Conservation (phyloP, 306 rosid genomes). For the Erythrophleum fordii region DNA sequence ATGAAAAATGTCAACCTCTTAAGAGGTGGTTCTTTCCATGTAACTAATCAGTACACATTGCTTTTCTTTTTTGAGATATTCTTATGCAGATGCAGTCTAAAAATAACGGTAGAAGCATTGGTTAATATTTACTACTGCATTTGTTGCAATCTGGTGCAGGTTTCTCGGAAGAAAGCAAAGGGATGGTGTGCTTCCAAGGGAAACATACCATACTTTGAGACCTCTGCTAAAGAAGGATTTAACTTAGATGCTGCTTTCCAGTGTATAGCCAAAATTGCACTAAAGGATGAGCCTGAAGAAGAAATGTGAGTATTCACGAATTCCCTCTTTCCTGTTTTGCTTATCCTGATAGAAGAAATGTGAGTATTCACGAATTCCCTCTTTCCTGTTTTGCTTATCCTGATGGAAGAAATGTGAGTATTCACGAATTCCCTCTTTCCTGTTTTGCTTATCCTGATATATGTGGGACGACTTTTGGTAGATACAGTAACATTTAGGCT, state of each 20-base stretch:
- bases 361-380: too few relatives aligned
- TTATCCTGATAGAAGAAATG: too few relatives aligned
- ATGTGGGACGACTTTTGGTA: neutral
- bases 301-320: conserved; percentile 70
- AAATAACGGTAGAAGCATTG: neutral
- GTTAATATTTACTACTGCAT: conserved; percentile 2
- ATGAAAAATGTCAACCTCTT: too few relatives aligned
- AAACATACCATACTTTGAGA: conserved; percentile 95
- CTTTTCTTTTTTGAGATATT: too few relatives aligned
- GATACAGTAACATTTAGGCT: too few relatives aligned
- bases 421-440: neutral
- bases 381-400: too few relatives aligned
- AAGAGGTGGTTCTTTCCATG: too few relatives aligned
- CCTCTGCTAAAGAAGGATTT: conserved; percentile 99
- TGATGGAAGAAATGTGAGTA: conserved; percentile 92
- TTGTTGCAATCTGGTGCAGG: conserved; percentile 52
- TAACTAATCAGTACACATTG: too few relatives aligned
- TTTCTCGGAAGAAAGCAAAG: conserved; percentile 99
- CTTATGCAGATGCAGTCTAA: too few relatives aligned
- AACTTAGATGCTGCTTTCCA: conserved; percentile 97
- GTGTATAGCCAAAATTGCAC: conserved; percentile 97
- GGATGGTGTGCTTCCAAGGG: conserved; percentile 99
- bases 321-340: neutral
- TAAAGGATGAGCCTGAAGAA: conserved; percentile 99
- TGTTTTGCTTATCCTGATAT: neutral